Base-by-base conservation (phyloP, 2,329 filamentous ascomycete genomes). In the Talaromyces sp. region DNA sequence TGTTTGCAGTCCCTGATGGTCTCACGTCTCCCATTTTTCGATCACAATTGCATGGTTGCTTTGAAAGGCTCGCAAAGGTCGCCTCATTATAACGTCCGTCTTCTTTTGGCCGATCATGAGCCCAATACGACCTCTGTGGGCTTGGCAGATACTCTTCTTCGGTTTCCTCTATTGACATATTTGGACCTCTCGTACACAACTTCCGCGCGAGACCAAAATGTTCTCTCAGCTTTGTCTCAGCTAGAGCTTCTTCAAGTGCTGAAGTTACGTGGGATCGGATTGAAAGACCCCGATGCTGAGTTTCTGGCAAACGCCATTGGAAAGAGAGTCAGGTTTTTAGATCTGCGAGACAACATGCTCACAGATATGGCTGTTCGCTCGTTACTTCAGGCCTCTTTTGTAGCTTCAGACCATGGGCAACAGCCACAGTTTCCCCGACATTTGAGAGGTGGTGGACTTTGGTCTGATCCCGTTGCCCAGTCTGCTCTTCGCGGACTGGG, bases 1-100 rank as follows among this genome's bases (percentile, higher is more conserved):
- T 78, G 79, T 47, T 70, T 86, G 14, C 84, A 86, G 59, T 83
- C 80, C 1, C 69, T 86, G 44, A 77, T 86, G 52, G 82, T 86
- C 10, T 78, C 82, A 14, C 77, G 77, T 27, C 67, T 86, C 43
- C 82, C 83, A 0, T 86, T 85, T 64, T 86, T 86, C 61, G 84
- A 86, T 51, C 82, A 86, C 64, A 77, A 78, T 54, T 76, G 82
- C 16, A 75, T 86, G 49, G 70, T 77, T 51, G 80, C 78, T 2
- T 63, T 86, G 49, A 77, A 72, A 47, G 64, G 70, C 20, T 57
- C 58, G 9, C 48, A 62, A 9, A 51, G 46, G 13, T 55, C 56
- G 27, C 54, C 42, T 17, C 61, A 70, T 3, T 82, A 82, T 58
- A 75, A 75, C 16, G 64, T 86, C 22, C 80, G 82, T 27, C 68